phyloP scores from a whole-genome alignment of 2,329 filamentous ascomycete genomes.

The Cyclaneusma minus region DNA sequence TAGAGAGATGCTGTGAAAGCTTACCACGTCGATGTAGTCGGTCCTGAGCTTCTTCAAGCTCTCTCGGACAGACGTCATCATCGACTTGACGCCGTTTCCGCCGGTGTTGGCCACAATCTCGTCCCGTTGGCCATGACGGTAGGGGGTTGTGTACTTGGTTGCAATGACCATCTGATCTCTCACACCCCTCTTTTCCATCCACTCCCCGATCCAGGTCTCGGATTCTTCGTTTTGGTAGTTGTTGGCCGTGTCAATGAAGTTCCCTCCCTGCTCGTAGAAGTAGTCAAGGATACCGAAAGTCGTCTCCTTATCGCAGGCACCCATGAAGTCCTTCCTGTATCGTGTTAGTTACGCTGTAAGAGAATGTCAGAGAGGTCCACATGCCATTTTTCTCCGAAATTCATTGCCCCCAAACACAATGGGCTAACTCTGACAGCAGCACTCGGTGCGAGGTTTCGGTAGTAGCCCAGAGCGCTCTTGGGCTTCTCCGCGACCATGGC shows the following conservation, averaged over 20 bases:
- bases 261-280: constrained; percentile 38
- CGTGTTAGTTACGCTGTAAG: too few species aligned
- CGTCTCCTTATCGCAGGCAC: constrained; percentile 35
- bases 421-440: constrained; percentile 54
- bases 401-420: constrained; percentile 49
- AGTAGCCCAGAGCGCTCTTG: constrained; percentile 44
- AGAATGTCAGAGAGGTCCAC: too few species aligned
- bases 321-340: constrained; percentile 28
- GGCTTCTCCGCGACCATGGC: constrained; percentile 29
- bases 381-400: constrained; percentile 41
- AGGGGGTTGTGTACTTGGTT: constrained; percentile 53
- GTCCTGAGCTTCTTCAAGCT: constrained; percentile 47
- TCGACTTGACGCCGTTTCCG: constrained; percentile 47
- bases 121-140: constrained; percentile 24
- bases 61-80: constrained; percentile 37
- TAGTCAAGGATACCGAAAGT: constrained; percentile 40
- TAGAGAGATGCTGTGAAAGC: constrained; percentile 7
- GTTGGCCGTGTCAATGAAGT: constrained; percentile 50
- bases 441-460: constrained; percentile 49
- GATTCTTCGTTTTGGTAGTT: constrained; percentile 43
- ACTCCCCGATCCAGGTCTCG: constrained; percentile 54
- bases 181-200: constrained; percentile 48
- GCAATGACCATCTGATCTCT: constrained; percentile 56
- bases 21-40: constrained; percentile 50
- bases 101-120: constrained; percentile 34